Conservation (phyloP, 345 rosid genomes). For the Dipteronia sinensis region DNA sequence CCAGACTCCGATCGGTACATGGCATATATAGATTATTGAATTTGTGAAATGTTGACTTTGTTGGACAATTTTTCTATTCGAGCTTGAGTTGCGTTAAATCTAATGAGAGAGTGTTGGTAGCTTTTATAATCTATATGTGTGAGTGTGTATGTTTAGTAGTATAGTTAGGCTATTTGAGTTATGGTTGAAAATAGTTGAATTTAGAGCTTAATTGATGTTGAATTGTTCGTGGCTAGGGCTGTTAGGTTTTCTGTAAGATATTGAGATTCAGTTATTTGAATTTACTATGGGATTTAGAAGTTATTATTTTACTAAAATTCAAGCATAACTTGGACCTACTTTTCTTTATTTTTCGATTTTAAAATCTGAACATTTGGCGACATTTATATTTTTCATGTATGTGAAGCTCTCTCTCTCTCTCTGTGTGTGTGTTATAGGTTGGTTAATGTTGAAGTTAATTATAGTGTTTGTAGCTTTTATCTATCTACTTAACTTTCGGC, state of each 20-base stretch:
- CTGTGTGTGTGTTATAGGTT: not conserved
- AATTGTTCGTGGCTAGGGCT: not conserved
- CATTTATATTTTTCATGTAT: not conserved
- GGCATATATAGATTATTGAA: not conserved
- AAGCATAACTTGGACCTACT: not conserved
- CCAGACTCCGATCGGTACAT: constrained; percentile 77
- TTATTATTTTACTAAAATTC: not conserved
- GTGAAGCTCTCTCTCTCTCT: not conserved
- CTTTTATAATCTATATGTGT: not conserved
- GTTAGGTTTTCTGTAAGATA: not conserved
- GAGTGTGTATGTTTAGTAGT: not conserved
- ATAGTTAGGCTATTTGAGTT: not conserved
- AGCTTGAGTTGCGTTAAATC: not conserved
- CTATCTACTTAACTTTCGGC: not conserved
- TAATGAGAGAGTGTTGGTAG: not conserved
- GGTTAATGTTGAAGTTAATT: not conserved
- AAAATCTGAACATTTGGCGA: not conserved
- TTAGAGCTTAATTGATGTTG: not conserved
- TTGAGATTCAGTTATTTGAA: not conserved
- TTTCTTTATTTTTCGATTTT: not conserved
- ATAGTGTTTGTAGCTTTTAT: not conserved
- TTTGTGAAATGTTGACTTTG: not conserved
- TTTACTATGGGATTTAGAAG: not conserved
- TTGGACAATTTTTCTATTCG: not conserved
- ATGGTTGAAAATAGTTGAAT: not conserved